A percentile compares a stretch with the other conserved stretches of the same genome.
These are phyloP conservation scores for Fusarium sp. DNA, from an alignment of 2,329 filamentous ascomycete genomes.

Conservation along the genomic window DNA sequence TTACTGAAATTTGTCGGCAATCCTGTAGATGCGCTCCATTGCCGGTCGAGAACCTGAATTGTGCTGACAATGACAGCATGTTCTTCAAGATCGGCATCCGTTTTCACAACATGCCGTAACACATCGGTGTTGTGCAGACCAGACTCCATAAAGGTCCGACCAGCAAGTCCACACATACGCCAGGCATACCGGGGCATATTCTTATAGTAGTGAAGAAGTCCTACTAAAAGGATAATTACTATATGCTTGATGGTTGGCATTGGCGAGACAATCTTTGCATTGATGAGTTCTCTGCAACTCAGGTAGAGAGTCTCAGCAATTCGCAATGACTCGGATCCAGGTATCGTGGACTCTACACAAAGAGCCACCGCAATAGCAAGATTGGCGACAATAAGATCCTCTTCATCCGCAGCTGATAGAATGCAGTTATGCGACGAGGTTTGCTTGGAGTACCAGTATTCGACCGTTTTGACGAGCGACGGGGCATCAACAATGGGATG, in stretches of 20 bases:
- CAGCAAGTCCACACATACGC: neutral
- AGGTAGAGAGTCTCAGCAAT: neutral
- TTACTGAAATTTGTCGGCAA: neutral
- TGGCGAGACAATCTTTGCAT: neutral
- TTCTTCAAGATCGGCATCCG: neutral
- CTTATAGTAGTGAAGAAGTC: neutral
- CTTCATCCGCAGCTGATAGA: neutral
- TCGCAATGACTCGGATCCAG: neutral
- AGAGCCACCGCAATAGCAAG: neutral
- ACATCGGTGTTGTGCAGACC: neutral
- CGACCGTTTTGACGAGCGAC: neutral
- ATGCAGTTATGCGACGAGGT: neutral
- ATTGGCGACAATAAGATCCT: neutral
- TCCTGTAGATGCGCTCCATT: conserved; percentile 3
- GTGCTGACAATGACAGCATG: neutral
- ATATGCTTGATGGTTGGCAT: neutral
- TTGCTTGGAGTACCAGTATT: neutral
- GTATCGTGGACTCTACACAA: neutral
- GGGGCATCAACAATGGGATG: neutral
- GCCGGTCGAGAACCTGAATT: neutral
- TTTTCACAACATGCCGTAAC: neutral
- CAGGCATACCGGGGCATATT: conserved; percentile 3
- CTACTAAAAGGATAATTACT: neutral
- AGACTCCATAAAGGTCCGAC: neutral
- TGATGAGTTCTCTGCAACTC: neutral